A percentile compares a stretch with the other conserved stretches of the same genome.
phyloP scores from a whole-genome alignment of 345 rosid species.

The Rhizophora mangle region DNA sequence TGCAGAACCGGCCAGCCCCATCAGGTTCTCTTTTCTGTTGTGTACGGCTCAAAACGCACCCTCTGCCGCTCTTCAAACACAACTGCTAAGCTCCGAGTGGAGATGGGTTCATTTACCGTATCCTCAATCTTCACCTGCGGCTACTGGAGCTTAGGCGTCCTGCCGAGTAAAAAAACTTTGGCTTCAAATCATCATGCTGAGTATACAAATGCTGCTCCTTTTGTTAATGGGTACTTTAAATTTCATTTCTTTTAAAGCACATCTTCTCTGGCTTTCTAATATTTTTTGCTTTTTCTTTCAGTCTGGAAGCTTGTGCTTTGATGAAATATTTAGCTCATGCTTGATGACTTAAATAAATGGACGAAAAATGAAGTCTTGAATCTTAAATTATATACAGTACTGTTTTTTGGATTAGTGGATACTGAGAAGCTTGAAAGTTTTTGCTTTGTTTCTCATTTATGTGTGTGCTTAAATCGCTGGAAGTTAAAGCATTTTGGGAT shows the following conservation, averaged over 20 bases:
- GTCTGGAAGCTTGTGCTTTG: neutral
- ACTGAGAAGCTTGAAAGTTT: neutral
- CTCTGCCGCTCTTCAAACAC: neutral
- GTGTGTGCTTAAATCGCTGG: neutral
- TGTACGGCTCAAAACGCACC: too few species aligned
- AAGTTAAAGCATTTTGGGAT: too few species aligned
- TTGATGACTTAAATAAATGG: conserved; percentile 2
- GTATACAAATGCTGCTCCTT: conserved; percentile 27
- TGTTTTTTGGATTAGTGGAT: neutral
- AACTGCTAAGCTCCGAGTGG: neutral
- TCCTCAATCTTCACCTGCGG: conserved; percentile 41
- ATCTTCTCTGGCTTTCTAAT: neutral
- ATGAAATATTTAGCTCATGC: neutral
- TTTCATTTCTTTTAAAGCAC: neutral
- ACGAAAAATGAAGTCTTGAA: neutral
- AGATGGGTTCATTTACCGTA: conserved; percentile 34
- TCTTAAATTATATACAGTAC: neutral
- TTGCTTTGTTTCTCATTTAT: neutral
- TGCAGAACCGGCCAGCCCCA: too few species aligned
- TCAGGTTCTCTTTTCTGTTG: too few species aligned
- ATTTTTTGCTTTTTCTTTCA: neutral
- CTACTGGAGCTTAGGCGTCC: conserved; percentile 40
- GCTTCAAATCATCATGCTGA: conserved; percentile 38
- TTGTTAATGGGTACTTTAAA: conserved; percentile 44
- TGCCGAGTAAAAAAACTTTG: conserved; percentile 28